Evolutionary conservation across 164 flowering plant genomes (phyloP).

Genomic region (Malania oleifera): DNA sequence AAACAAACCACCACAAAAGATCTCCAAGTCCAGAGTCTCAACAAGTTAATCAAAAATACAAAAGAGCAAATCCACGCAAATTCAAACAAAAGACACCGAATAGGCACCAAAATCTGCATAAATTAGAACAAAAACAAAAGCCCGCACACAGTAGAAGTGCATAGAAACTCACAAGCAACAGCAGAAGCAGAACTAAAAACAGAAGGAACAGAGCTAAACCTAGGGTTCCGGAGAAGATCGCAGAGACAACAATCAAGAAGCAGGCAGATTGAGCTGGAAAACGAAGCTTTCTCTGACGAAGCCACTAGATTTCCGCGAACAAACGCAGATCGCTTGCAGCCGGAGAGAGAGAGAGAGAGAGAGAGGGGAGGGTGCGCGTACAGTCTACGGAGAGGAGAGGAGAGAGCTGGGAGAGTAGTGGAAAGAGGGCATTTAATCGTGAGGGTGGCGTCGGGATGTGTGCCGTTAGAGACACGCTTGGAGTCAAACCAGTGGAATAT

Average conservation of each 20-base stretch:
- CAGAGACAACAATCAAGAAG: background rate
- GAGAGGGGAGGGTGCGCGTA: background rate
- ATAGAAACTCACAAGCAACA: too few relatives aligned
- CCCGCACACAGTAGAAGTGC: background rate
- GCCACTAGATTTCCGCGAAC: conserved; percentile 19
- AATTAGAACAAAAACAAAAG: background rate
- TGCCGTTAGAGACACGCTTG: conserved; percentile 13
- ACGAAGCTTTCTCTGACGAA: background rate
- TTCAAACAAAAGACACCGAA: background rate
- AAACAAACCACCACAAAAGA: too few relatives aligned
- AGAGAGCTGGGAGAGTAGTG: background rate
- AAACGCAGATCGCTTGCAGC: background rate
- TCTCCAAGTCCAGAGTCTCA: too few relatives aligned
- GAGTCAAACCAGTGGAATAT: conserved; percentile 36
- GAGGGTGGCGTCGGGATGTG: conserved; percentile 12
- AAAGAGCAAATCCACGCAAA: too few relatives aligned
- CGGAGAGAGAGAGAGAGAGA: background rate
- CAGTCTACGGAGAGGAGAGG: too few relatives aligned
- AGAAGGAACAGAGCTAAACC: conserved; percentile 5
- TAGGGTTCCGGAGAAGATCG: conserved; percentile 1
- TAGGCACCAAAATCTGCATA: background rate
- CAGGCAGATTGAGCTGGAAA: background rate
- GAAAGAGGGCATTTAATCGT: background rate
- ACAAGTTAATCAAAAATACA: too few relatives aligned
- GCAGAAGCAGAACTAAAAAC: background rate